Conservation (phyloP, 2,329 filamentous ascomycete species). For the Trichoderma polysporum region DNA sequence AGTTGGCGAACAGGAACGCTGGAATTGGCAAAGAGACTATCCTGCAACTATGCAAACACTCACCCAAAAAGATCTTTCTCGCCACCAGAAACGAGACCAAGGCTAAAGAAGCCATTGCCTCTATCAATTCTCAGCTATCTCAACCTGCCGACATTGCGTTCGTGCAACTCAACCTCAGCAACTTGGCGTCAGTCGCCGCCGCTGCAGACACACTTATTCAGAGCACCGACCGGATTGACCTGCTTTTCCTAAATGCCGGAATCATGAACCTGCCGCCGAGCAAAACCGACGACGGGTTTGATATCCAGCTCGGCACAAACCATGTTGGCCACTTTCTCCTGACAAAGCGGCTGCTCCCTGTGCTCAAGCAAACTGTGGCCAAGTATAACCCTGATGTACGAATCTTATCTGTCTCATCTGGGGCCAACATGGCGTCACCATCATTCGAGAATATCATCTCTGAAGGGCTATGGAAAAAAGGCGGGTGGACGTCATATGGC, state of each 20-base stretch:
- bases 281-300: conserved; percentile 46
- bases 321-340: conserved; percentile 30
- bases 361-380: neutral
- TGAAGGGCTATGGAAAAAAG: conserved; percentile 30
- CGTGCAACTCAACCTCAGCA: conserved; percentile 2
- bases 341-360: conserved; percentile 4
- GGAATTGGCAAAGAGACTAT: conserved; percentile 32
- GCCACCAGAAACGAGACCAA: conserved; percentile 48
- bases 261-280: conserved; percentile 41
- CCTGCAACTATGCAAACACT: conserved; percentile 38
- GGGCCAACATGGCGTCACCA: conserved; percentile 30
- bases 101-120: conserved; percentile 43
- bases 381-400: conserved; percentile 23
- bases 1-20: conserved; percentile 35
- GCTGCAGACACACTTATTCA: neutral
- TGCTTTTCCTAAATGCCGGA: conserved; percentile 49
- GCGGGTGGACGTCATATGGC: conserved; percentile 47
- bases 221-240: conserved; percentile 37
- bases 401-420: conserved; percentile 32
- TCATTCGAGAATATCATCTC: conserved; percentile 32
- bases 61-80: conserved; percentile 54
- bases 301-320: conserved; percentile 50
- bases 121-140: conserved; percentile 33
- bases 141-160: conserved; percentile 37
- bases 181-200: neutral